phyloP scores from a whole-genome alignment of 257 asterid genomes.

The Agastache rugosa region DNA sequence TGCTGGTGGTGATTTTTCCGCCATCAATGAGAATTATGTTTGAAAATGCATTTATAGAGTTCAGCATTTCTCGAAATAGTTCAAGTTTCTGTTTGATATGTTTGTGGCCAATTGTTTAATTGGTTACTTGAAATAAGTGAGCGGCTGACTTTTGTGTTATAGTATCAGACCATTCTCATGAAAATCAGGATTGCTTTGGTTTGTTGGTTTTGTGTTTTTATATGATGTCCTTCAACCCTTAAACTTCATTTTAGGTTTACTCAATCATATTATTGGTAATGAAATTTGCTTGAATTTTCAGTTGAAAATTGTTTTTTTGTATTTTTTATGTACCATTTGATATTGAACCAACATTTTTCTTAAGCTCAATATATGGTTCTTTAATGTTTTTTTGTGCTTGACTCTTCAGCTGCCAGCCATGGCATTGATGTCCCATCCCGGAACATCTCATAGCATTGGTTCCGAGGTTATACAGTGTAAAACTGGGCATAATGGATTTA shows the following conservation, averaged over 20 bases:
- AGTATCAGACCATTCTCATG: neutral
- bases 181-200: neutral
- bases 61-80: neutral
- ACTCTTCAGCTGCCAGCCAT: slow-evolving; percentile 56
- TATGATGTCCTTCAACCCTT: neutral
- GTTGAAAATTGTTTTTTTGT: neutral
- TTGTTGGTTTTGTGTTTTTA: neutral
- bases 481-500: slow-evolving; percentile 41
- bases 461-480: slow-evolving; percentile 50
- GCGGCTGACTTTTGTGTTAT: neutral
- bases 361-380: slow-evolving; percentile 6
- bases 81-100: neutral
- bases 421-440: slow-evolving; percentile 77
- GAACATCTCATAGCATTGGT: slow-evolving; percentile 56
- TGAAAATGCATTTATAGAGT: slow-evolving; percentile 27
- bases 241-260: neutral
- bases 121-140: neutral
- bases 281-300: slow-evolving; percentile 3
- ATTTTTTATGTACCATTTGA: slow-evolving; percentile 3
- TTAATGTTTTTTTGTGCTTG: slow-evolving; percentile 22
- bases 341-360: neutral
- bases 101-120: neutral
- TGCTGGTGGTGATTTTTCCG: neutral
- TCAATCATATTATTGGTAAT: neutral
- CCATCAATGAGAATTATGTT: neutral